Conservation (phyloP, 306 rosid genomes). For the Gastrolobium bilobum region DNA sequence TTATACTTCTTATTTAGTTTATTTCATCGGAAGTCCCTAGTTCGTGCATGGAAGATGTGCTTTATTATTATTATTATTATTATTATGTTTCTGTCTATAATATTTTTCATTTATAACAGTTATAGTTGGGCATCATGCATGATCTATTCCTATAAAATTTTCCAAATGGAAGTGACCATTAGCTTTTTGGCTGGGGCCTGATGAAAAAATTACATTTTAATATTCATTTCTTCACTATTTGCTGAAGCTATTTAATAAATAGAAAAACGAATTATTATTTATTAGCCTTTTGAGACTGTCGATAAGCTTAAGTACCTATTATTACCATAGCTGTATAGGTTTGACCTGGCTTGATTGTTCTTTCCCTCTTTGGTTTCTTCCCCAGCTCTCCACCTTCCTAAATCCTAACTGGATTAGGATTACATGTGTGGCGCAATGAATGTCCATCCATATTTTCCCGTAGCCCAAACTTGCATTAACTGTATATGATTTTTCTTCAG, state of each 20-base stretch:
- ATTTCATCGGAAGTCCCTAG: constrained; percentile 23
- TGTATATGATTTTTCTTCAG: neutral
- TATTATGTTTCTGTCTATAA: neutral
- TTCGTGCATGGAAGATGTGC: constrained; percentile 16
- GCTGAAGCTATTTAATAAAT: constrained; percentile 16
- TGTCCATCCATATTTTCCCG: constrained; percentile 11
- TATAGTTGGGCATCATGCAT: constrained; percentile 32
- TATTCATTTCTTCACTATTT: constrained; percentile 19
- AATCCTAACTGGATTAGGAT: constrained; percentile 4
- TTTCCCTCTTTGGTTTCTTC: constrained; percentile 10
- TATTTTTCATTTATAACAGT: constrained; percentile 12
- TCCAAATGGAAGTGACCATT: constrained; percentile 18
- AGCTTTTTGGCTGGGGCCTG: constrained; percentile 14
- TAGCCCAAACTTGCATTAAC: neutral
- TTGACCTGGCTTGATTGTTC: constrained; percentile 11
- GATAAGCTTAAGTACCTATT: constrained; percentile 21
- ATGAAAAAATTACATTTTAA: constrained; percentile 1
- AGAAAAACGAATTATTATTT: neutral
- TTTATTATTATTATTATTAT: constrained; percentile 13
- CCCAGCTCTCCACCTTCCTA: constrained; percentile 15
- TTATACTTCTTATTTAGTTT: constrained; percentile 30
- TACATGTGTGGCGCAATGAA: constrained; percentile 10
- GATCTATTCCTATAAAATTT: constrained; percentile 7
- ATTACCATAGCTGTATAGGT: constrained; percentile 6
- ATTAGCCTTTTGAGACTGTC: constrained; percentile 6